Base-by-base conservation (phyloP, 352 stramenopile species). In the Phytophthora ramorum region DNA sequence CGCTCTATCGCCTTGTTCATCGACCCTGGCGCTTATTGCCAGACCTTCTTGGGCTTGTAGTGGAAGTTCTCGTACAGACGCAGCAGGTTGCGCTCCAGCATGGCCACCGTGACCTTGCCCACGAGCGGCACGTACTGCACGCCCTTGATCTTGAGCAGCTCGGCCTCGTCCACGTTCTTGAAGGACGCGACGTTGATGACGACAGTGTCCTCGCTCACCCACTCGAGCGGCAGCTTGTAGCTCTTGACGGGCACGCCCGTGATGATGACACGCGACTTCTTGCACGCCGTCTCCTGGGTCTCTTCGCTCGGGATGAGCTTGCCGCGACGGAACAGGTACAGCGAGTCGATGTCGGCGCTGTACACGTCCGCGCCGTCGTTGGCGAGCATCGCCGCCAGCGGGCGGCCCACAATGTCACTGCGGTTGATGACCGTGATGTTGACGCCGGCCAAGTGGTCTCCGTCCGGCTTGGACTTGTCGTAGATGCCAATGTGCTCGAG, bases 381-480 rank as follows among this genome's bases (percentile, higher is more conserved):
- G 6, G 97, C 95, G 16, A 99, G 87, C 86, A 99, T 98, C 9
- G 92, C 95, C 7, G 95, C 96, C 24, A 99, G 74, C 20, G 97
- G 96, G 14, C 97, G 81, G 14, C 97, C 97, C 10, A 99, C 82
- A 65, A 99, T 98, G 74, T 99, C 96, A 38, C 94, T 98, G 57
- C 97, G 90, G 86, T 99, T 99, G 66, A 99, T 97, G 49, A 99
- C 97, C 50, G 96, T 98, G 46, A 98, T 90, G 58, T 86, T 96
- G 45, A 93, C 84, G 28, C 93, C 89, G 30, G 85, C 66, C 65
- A 98, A 71, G 66, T 91, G 85, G 64, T 90, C 69, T 41, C 80
- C 87, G 12, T 53, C 28, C 9, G 78, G 69, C 58, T 88, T 69
- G 22, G 57, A 58, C 73, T 79, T 88, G 78, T 97, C 88, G 79